A percentile compares a stretch with the other conserved stretches of the same genome.
These are phyloP conservation scores for Kuraishia piskuri DNA, from an alignment of 805 yeast species.

Conservation along the genomic window DNA sequence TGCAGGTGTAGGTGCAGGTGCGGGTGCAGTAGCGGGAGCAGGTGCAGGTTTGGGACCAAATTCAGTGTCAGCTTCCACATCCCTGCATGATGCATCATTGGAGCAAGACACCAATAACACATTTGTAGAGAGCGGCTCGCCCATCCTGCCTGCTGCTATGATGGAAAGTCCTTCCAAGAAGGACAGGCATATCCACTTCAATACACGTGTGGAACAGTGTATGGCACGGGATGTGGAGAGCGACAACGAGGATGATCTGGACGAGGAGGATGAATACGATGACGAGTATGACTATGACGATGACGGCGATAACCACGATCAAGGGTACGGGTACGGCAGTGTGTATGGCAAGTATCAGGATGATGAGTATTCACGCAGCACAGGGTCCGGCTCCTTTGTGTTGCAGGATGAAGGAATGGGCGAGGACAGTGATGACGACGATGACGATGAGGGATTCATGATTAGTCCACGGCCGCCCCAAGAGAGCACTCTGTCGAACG, in stretches of 20 bases:
- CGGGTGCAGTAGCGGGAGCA: not conserved
- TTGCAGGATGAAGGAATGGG: slow-evolving; percentile 43
- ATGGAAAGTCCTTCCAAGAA: slow-evolving; percentile 15
- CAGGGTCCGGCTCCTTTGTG: not conserved
- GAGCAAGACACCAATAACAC: too few species aligned
- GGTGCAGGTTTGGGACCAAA: too few species aligned
- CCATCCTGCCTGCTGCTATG: not conserved
- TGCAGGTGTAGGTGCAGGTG: not conserved
- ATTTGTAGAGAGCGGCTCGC: too few species aligned
- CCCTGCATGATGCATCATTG: too few species aligned
- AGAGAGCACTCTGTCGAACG: not conserved
- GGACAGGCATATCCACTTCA: slow-evolving; percentile 81
- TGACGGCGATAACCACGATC: slow-evolving; percentile 28
- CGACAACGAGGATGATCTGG: slow-evolving; percentile 15
- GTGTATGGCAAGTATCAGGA: slow-evolving; percentile 44
- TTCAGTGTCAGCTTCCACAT: too few species aligned
- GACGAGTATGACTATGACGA: slow-evolving; percentile 16
- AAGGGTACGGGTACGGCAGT: slow-evolving; percentile 41
- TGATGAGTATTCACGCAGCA: slow-evolving; percentile 24
- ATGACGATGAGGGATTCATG: slow-evolving; percentile 19
- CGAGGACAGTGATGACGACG: slow-evolving; percentile 16
- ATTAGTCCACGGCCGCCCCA: not conserved
- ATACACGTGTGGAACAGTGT: slow-evolving; percentile 92
- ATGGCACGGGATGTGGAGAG: slow-evolving; percentile 49
- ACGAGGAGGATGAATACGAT: slow-evolving; percentile 9